Evolutionary conservation across 805 yeast species (phyloP), one percentile per base, ranked within the genome.

Genomic region (Nakazawaea ambrosiae): DNA sequence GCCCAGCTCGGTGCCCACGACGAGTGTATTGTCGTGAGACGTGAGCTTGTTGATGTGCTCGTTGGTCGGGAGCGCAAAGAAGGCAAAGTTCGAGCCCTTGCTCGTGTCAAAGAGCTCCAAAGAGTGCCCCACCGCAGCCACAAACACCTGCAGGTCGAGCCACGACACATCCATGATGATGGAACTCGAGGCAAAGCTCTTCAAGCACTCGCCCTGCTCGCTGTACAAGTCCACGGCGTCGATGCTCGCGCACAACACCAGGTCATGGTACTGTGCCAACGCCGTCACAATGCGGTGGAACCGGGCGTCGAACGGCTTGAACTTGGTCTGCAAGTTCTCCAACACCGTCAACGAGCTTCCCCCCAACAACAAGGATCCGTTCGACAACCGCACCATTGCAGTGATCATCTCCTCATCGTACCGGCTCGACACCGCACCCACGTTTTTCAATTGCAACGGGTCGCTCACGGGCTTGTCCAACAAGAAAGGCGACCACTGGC

Each of bases 401-500:
- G 7, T 34, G 25, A 39, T 34, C 5, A 39, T 20, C 19, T 31
- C 37, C 22, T 40, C 43, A 26, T 35, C 40, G 23, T 39, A 34
- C 16, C 35, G 14, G 11, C 24, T 14, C 5, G 17, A 17, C 3
- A 29, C 7, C 3, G 34, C 10, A n/a, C n/a, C n/a, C n/a, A n/a
- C n/a, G n/a, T n/a, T n/a, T 17, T 29, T 33, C 25, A 40, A 23
- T 25, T 35, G 34, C 8, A 40, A 19, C 1, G 40, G 37, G 3
- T 25, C 16, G 3, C 32, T 5, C 10, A 32, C 23, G 3, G 43
- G 43, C 18, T 40, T 36, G 22, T 36, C 43, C 14, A 36, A 22
- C 10, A 40, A 20, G 12, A 36, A 40, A 3, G 43, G 43, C 14
- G 40, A 36, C 43, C 43, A 40, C 25, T 33, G 31, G 33, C 43